Base-by-base conservation (phyloP, 2,329 filamentous ascomycete species). In the Exophiala mesophila region DNA sequence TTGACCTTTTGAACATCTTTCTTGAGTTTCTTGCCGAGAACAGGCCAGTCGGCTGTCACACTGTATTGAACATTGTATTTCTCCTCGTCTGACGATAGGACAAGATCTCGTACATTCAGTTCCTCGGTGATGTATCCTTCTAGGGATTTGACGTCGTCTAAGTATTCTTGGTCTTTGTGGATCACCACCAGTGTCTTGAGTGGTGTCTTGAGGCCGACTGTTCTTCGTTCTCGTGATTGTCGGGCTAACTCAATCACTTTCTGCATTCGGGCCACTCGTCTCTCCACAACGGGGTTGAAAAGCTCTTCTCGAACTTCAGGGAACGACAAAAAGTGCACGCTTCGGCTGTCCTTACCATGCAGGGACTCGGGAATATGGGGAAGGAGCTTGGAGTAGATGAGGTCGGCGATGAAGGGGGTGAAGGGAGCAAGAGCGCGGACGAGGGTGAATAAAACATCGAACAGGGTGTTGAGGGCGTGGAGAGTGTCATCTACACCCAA, bases 11-110 rank as follows among this genome's bases (percentile, higher is more conserved):
- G 80, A 53, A 88, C 86, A 58, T 96, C 89, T 68, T 95, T 96
- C 75, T 94, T 94, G 55, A 97, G 76, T 71, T 97, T 97, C 77
- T 95, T 95, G 53, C 92, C 92, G 12, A 98, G 75, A 2, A 86
- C 84, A 10, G 92, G 88, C 84, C 92, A 96, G 65, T 98, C 92
- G 5, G 88, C 89, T 28, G 78, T 80, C 12, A 90, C 87, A 49
- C 85, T 88, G 68, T 96, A 94, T 60, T 92, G 83, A 33, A 98
- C 88, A 41, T 88, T 86, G 70, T 96, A 96, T 62, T 84, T 86
- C 41, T 80, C 83, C 67, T 97, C 92, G 52, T 97, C 88, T 5
- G 78, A 82, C 2, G 87, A 88, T 39, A 96, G 74, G 8, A 95
- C 72, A 19, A 97, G 71, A 49, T 95, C 86, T 50, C 84, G 80